These are phyloP conservation scores for Solidago caesia DNA, from an alignment of 129 eudicot genomes.

Conservation along the genomic window DNA sequence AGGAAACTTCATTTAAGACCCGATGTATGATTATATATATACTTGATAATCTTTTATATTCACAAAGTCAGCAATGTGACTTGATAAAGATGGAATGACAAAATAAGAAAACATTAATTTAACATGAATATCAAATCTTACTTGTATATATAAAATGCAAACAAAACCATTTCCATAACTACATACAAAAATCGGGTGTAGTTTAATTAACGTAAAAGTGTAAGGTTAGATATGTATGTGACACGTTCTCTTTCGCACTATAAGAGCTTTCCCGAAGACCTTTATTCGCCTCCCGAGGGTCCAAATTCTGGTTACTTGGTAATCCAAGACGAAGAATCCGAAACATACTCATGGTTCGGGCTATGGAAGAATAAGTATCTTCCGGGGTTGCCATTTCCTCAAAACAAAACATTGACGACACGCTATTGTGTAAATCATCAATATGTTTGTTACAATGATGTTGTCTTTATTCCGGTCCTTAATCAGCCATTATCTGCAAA, in stretches of 20 bases:
- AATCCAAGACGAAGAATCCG: conserved; percentile 44
- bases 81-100: neutral
- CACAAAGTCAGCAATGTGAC: conserved; percentile 13
- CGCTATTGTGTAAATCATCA: conserved; percentile 22
- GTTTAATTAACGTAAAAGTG: neutral
- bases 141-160: neutral
- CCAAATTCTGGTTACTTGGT: conserved; percentile 49
- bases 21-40: too few species aligned
- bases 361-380: conserved; percentile 36
- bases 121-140: conserved; percentile 4
- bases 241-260: conserved; percentile 62
- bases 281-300: conserved; percentile 54
- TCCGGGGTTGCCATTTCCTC: conserved; percentile 58
- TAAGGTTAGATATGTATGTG: conserved; percentile 46
- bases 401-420: conserved; percentile 55
- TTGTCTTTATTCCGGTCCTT: conserved; percentile 56
- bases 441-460: conserved; percentile 11
- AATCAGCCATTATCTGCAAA: conserved; percentile 63
- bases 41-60: too few species aligned
- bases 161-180: neutral
- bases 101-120: neutral
- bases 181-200: neutral
- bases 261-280: conserved; percentile 39
- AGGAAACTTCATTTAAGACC: too few species aligned
- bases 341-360: conserved; percentile 59